Conservation (phyloP, 2,329 filamentous ascomycete species). For the Macrophomina pseudophaseolina region DNA sequence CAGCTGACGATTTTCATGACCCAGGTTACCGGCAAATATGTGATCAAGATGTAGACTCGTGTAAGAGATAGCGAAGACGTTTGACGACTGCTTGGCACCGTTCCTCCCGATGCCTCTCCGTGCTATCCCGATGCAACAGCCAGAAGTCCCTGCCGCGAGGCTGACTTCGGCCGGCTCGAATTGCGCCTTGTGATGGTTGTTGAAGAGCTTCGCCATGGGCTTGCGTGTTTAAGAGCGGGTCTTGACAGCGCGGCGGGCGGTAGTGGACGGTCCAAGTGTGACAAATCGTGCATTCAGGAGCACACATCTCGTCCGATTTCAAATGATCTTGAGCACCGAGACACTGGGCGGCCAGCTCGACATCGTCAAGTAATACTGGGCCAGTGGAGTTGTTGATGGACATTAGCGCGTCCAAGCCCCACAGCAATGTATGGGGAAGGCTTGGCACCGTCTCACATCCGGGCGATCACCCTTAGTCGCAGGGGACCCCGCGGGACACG, state of each 20-base stretch:
- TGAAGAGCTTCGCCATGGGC: background rate
- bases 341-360: background rate
- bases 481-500: conserved; percentile 1
- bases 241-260: background rate
- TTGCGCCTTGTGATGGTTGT: background rate
- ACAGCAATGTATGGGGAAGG: background rate
- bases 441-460: conserved; percentile 20
- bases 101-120: background rate
- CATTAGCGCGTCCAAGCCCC: conserved; percentile 8
- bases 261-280: background rate
- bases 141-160: conserved; percentile 1
- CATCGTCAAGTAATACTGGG: background rate
- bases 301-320: background rate
- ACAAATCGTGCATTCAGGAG: conserved; percentile 14
- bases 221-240: conserved; percentile 10
- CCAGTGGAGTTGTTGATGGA: background rate
- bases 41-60: conserved; percentile 17
- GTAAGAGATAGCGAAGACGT: background rate
- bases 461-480: conserved; percentile 5
- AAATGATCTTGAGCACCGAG: background rate
- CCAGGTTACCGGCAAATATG: conserved; percentile 18
- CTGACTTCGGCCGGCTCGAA: conserved; percentile 5
- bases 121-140: background rate
- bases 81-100: conserved; percentile 5
- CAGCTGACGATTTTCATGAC: background rate